A percentile compares a stretch with the other conserved stretches of the same genome.
Evolutionary conservation across 139 green algal species (phyloP).

Genomic region (Trebouxia sp.): DNA sequence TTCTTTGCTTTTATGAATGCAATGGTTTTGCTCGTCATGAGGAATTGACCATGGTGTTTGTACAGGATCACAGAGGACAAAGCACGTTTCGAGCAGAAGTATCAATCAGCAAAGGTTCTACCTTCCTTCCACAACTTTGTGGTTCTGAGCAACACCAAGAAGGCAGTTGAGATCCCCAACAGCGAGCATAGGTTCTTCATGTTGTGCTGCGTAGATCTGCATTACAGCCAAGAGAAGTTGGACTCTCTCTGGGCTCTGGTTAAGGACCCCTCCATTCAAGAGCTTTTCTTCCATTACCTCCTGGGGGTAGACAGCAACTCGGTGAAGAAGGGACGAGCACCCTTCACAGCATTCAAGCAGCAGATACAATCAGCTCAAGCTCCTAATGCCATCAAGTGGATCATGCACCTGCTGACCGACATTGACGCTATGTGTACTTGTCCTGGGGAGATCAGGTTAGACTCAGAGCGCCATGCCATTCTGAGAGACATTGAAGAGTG

Average conservation of each 20-base stretch:
- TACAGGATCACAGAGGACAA: slow-evolving; percentile 19
- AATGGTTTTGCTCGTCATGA: too few species aligned
- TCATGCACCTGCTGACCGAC: background rate
- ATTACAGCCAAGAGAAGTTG: slow-evolving; percentile 14
- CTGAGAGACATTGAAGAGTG: background rate
- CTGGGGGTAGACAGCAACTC: slow-evolving; percentile 16
- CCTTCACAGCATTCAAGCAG: slow-evolving; percentile 2
- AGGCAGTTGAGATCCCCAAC: slow-evolving; percentile 17
- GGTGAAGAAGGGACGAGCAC: background rate
- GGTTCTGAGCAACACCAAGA: slow-evolving; percentile 8
- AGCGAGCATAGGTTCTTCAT: slow-evolving; percentile 18
- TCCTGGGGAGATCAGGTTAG: background rate
- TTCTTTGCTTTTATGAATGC: background rate
- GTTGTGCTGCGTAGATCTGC: slow-evolving; percentile 3
- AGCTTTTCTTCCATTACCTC: slow-evolving; percentile 14
- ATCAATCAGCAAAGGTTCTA: slow-evolving; percentile 4
- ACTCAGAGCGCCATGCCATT: background rate
- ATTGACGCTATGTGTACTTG: background rate
- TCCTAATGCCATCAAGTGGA: slow-evolving; percentile 7
- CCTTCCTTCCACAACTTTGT: slow-evolving; percentile 15
- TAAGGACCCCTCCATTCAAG: slow-evolving; percentile 3
- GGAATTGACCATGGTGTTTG: slow-evolving; percentile 6
- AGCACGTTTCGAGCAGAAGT: slow-evolving; percentile 9
- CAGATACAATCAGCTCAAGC: slow-evolving; percentile 9
- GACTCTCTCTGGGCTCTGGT: slow-evolving; percentile 8